phyloP scores from a whole-genome alignment of 2,329 filamentous ascomycete species.

The Sclerotiophoma versabilis region DNA sequence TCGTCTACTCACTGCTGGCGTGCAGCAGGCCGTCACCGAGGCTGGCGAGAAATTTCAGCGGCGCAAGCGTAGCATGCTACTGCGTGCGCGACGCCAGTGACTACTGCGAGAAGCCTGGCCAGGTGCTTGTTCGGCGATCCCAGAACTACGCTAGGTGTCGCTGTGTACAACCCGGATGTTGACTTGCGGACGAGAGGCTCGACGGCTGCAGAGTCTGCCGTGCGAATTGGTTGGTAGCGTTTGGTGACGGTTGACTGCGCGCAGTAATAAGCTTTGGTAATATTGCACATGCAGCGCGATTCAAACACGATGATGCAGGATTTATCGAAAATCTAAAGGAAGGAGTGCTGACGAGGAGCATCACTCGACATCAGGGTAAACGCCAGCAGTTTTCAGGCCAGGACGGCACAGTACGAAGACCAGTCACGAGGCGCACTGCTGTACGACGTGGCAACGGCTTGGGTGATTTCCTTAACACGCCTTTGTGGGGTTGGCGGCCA shows the following conservation, averaged over 20 bases:
- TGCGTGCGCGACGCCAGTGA: neutral
- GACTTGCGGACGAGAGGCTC: neutral
- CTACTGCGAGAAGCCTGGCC: neutral
- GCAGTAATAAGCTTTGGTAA: too few relatives aligned
- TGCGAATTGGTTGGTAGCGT: neutral
- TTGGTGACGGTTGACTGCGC: neutral
- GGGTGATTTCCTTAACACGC: neutral
- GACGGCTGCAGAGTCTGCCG: neutral
- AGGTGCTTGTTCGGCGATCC: neutral
- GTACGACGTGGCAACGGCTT: constrained; percentile 12
- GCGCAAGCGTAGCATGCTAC: neutral
- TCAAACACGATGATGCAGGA: constrained; percentile 1
- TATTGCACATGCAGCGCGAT: constrained; percentile 4
- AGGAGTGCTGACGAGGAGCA: constrained; percentile 1
- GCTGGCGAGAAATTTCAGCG: neutral
- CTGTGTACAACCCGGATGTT: neutral
- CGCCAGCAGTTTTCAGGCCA: neutral
- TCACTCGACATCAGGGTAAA: neutral
- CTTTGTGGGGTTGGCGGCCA: neutral
- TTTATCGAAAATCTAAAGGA: constrained; percentile 2
- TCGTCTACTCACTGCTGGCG: neutral
- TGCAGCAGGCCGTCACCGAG: neutral
- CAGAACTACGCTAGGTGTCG: neutral
- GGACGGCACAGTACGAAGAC: constrained; percentile 14
- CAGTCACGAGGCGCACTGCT: neutral